Percentiles rank a stretch among this genome's conserved stretches.
phyloP scores from a whole-genome alignment of 257 asterid genomes.

The Prunella vulgaris region DNA sequence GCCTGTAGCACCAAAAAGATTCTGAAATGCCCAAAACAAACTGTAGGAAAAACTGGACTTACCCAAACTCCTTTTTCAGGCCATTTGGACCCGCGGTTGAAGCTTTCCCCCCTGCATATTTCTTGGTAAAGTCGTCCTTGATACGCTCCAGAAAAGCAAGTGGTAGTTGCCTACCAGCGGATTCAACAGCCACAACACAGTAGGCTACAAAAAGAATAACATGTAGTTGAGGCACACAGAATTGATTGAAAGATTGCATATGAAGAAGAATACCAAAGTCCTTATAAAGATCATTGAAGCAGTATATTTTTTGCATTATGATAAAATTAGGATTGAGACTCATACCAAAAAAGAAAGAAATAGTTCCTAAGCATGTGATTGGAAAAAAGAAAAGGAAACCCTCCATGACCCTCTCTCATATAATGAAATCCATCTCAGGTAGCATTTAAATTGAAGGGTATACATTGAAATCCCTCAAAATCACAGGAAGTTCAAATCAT shows the following conservation, averaged over 20 bases:
- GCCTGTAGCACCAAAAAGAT: constrained; percentile 20
- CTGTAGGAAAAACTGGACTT: not conserved
- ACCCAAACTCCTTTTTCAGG: constrained; percentile 52
- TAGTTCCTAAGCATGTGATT: not conserved
- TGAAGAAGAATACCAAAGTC: not conserved
- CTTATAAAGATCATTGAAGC: not conserved
- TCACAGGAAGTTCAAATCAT: not conserved
- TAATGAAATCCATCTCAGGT: not conserved
- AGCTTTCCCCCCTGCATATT: constrained; percentile 48
- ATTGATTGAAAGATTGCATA: not conserved
- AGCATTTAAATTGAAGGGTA: not conserved
- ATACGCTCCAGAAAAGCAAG: constrained; percentile 46
- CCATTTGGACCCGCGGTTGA: constrained; percentile 36
- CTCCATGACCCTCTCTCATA: not conserved
- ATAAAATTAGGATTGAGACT: not conserved
- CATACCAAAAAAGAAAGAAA: not conserved
- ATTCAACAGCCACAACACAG: constrained; percentile 48
- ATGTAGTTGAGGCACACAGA: not conserved
- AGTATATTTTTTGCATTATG: not conserved
- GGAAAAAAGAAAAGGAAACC: not conserved
- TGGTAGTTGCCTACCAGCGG: constrained; percentile 56
- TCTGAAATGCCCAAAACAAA: not conserved
- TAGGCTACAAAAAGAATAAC: constrained; percentile 29
- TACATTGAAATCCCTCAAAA: not conserved
- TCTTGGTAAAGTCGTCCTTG: constrained; percentile 45